Percentiles rank a stretch among this genome's conserved stretches.
Evolutionary conservation across 306 rosid species (phyloP).

Genomic region (Dryas alaskensis): DNA sequence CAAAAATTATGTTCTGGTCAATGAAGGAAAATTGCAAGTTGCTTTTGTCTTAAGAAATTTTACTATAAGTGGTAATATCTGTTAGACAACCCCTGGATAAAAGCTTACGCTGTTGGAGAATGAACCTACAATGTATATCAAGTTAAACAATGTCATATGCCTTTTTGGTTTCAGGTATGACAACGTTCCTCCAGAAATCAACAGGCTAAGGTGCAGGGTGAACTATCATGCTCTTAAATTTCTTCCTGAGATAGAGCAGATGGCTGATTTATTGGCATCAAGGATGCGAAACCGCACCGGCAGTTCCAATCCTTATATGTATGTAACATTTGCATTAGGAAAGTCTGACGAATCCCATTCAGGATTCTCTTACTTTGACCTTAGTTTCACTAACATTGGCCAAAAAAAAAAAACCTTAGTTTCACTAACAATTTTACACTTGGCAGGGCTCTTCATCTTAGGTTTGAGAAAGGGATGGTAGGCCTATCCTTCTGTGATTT

Average conservation of each 20-base stretch:
- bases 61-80: not conserved
- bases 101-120: not conserved
- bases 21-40: not conserved
- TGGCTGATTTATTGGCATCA: constrained; percentile 88
- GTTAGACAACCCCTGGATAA: not conserved
- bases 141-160: not conserved
- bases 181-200: constrained; percentile 92
- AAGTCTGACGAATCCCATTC: constrained; percentile 22
- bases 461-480: constrained; percentile 99
- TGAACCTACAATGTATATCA: not conserved
- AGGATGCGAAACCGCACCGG: constrained; percentile 99
- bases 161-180: constrained; percentile 72
- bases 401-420: not conserved
- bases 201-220: constrained; percentile 96
- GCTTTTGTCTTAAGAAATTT: not conserved
- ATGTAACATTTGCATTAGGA: constrained; percentile 31
- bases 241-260: constrained; percentile 95
- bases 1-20: not conserved
- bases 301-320: constrained; percentile 92
- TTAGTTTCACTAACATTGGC: constrained; percentile 29
- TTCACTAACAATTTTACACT: constrained; percentile 37
- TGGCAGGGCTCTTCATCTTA: constrained; percentile 96
- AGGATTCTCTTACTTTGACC: constrained; percentile 16
- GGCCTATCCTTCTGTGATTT: constrained; percentile 97
- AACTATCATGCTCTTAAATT: constrained; percentile 98